phyloP scores from a whole-genome alignment of 2,329 filamentous ascomycete genomes.

The Clarireedia paspali region DNA sequence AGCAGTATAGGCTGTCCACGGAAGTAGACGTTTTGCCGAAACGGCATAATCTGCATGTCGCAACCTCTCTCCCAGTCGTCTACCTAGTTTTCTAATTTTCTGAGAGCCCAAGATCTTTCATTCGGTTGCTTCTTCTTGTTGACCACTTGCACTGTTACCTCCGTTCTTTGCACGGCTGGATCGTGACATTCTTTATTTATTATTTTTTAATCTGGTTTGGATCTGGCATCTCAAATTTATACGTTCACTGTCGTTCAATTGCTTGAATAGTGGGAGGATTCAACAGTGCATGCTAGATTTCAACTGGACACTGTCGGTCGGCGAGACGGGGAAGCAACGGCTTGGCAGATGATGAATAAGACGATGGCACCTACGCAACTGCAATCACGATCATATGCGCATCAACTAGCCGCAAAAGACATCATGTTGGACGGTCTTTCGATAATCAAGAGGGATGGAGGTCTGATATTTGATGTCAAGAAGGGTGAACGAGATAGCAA shows the following conservation, averaged over 20 bases:
- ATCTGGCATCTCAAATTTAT: slow-evolving; percentile 5
- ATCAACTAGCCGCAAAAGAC: slow-evolving; percentile 12
- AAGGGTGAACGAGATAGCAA: not conserved
- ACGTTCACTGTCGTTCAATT: slow-evolving; percentile 1
- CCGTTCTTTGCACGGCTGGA: slow-evolving; percentile 27
- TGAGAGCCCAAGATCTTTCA: slow-evolving; percentile 12
- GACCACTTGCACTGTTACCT: slow-evolving; percentile 14
- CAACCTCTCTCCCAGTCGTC: slow-evolving; percentile 9
- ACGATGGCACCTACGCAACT: slow-evolving; percentile 28
- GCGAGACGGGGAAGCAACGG: slow-evolving; percentile 14
- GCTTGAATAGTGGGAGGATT: slow-evolving; percentile 6
- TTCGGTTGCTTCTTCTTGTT: slow-evolving; percentile 14
- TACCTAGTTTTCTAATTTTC: slow-evolving; percentile 6
- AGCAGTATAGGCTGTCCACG: not conserved
- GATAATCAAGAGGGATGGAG: slow-evolving; percentile 7
- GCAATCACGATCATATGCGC: slow-evolving; percentile 12
- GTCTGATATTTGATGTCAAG: not conserved
- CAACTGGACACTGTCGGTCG: slow-evolving; percentile 18
- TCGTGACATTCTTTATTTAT: slow-evolving; percentile 24
- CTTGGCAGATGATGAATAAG: slow-evolving; percentile 25
- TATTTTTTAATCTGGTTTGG: slow-evolving; percentile 11
- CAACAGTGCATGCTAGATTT: slow-evolving; percentile 19
- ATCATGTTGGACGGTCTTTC: not conserved
- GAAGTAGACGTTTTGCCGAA: not conserved
- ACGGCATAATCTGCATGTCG: slow-evolving; percentile 7